Evolutionary conservation across 2,329 filamentous ascomycete genomes (phyloP), one percentile per base, ranked within the genome.

Genomic region (Hypoxylon sp.): DNA sequence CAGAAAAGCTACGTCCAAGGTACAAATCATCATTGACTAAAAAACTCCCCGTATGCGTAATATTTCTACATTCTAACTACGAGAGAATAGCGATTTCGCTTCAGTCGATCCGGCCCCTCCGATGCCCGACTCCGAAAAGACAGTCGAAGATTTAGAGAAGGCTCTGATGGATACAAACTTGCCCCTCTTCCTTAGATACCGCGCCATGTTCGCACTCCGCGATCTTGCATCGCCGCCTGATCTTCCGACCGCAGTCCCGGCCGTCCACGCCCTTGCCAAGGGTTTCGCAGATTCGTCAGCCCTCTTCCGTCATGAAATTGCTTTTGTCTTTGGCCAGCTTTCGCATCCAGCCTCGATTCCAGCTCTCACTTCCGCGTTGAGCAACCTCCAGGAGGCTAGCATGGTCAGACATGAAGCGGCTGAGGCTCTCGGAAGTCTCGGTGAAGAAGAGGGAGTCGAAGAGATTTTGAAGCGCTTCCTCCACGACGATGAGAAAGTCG

Each of bases 381-480:
- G 92, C 75, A 87, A 99, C 79, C 83, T 88, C 53, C 85, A 92
- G 61, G 96, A 99, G 83, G 92, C 89, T 24, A 94, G 94, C 76
- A 99, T 99, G 96, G 96, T 99, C 63, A 91, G 96, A 63, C 96
- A 99, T 78, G 96, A 99, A 82, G 97, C 96, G 53, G 96, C 97
- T 1, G 96, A 99, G 83, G 96, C 96, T 24, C 88, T 99, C 26
- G 96, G 96, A 26, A 97, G 94, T 76, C 86, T 99, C 33, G 97
- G 96, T 24, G 94, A 97, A 22, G 94, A 98, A 80, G 92, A 94
- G 52, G 95, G 95, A 19, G 96, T 99, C 11, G 94, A 98, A 78
- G 93, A 94, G 62, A 91, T 90, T 3, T 80, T 99, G 77, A 93
- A 89, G 81, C 87, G 85, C 71, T 98, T 98, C 82, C 82, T 98